Evolutionary conservation across 225 moss, liverwort and hornwort species (phyloP), one percentile per base, ranked within the genome.

Genomic region (Bryoerythrophyllum caledonicum): DNA sequence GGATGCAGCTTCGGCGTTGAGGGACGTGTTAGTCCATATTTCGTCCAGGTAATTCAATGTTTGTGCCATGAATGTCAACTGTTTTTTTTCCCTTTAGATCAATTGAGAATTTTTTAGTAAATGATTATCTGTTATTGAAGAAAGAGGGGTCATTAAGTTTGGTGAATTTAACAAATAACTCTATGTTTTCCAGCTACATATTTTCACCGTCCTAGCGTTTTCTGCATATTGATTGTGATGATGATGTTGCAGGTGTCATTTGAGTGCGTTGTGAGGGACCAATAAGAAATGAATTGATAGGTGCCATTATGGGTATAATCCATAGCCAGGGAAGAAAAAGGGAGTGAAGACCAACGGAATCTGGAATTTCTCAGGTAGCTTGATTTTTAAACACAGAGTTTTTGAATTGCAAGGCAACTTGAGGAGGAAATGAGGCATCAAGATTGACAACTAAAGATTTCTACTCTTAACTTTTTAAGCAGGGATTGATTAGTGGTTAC

Each of bases 1-100:
- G 38, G 30, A 68, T 63, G 51, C 77, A 84, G 87, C 81, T 67
- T 84, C 87, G 28, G 67, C 74, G 38, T 74, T 84, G 73, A 84
- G 87, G 49, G 84, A 87, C 66, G 46, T 84, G 43, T 76, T 87
- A 66, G 30, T 43, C 49, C 79, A 78, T 69, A 32, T 84, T 62
- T 69, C 81, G 32, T 87, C 87, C 52, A 84, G 87, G 84, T 84
- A 67, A 35, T 3, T 34, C 5, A 41, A 25, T 48, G 4, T 63
- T 62, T 55, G 30, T 30, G 30, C 30, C 2, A 30, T 30, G 30
- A 30, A 4, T 30, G 6, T 34, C 6, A 34, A 34, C 6, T 34
- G 14, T 11, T 14, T 14, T 14, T 13, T 14, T 44, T 4, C 14
- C 4, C 14, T 43, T 4, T 43, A 13, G 13, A 43, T 43, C 14